Base-by-base conservation (phyloP, 2,329 filamentous ascomycete species). In the Colletotrichum musae region DNA sequence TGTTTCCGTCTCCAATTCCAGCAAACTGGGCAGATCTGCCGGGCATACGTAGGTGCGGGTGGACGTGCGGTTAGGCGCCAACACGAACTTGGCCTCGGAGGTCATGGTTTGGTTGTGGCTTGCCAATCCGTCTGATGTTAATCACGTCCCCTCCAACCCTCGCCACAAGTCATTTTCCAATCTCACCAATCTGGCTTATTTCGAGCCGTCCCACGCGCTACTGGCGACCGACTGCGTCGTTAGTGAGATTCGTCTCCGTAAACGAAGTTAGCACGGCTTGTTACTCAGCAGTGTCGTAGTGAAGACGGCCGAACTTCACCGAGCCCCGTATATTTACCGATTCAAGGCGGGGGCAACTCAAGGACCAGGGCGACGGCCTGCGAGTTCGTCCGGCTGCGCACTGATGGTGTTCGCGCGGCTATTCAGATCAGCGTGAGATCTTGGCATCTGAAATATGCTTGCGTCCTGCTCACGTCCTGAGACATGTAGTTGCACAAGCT, bases 331-430 rank as follows among this genome's bases (percentile, higher is more conserved):
- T 32, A 47, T 32, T 47, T 58, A 48, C 47, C 51, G 47, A 26
- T 47, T 28, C 12, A 18, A 41, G 52, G 52, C 52, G 61, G 45
- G 51, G 43, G 50, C 28, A 45, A 39, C 45, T 58, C 52, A 57
- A 48, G 52, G 52, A 53, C 39, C 47, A 57, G 59, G 59, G 45
- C 47, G 28, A 36, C 60, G 48, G 32, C 21, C 39, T 15, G 39
- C 26, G 32, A 36, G 32, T 36, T 36, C 32, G 32, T 10, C 26
- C 21, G 26, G 18, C 28, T 13, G 47, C 41, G 61, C 65, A 59
- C 65, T 59, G 66, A 65, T 43, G 16, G 39, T 45, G 65, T 53
- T 64, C 47, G 41, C 36, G 65, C 59, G 39, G 51, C 59, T 24
- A 36, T 53, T 43, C 56, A 50, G 50, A 39, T 24, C n/a, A 59